Evolutionary conservation across 176 grass and related monocot species (phyloP).

Genomic region (Canna indica): DNA sequence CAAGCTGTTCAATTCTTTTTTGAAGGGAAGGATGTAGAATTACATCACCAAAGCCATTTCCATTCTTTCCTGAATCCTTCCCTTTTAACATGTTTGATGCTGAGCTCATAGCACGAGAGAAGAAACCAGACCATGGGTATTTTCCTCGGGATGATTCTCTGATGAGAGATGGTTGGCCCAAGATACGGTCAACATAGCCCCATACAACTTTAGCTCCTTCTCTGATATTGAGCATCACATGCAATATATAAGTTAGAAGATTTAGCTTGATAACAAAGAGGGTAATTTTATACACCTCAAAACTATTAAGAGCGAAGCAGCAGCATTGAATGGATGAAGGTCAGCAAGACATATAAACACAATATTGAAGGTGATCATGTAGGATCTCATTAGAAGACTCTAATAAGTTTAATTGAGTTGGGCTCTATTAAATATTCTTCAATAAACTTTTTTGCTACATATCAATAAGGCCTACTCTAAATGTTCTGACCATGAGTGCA

Average conservation of each 20-base stretch:
- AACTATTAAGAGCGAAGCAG: no score
- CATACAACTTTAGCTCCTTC: conserved; percentile 95
- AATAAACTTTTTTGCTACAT: no score
- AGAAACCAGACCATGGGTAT: conserved; percentile 81
- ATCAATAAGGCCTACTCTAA: no score
- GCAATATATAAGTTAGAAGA: background rate
- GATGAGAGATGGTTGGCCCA: conserved; percentile 93
- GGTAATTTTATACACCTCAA: no score
- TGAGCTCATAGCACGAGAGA: conserved; percentile 48
- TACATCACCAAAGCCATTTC: conserved; percentile 91
- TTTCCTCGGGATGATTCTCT: conserved; percentile 90
- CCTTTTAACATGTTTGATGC: conserved; percentile 51
- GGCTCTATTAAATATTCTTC: no score
- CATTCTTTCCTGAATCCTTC: conserved; percentile 44
- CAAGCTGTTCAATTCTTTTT: conserved; percentile 80
- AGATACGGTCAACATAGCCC: conserved; percentile 98
- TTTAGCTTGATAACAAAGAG: background rate
- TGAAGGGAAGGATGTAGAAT: conserved; percentile 91
- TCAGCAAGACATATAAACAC: background rate
- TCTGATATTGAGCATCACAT: conserved; percentile 35
- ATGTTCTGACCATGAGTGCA: no score
- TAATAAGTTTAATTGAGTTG: no score
- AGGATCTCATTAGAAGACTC: background rate
- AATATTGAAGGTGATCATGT: background rate
- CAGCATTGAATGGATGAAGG: background rate